phyloP scores from a whole-genome alignment of 192 early-diverging fungal species.

The Coemansia sp. region DNA sequence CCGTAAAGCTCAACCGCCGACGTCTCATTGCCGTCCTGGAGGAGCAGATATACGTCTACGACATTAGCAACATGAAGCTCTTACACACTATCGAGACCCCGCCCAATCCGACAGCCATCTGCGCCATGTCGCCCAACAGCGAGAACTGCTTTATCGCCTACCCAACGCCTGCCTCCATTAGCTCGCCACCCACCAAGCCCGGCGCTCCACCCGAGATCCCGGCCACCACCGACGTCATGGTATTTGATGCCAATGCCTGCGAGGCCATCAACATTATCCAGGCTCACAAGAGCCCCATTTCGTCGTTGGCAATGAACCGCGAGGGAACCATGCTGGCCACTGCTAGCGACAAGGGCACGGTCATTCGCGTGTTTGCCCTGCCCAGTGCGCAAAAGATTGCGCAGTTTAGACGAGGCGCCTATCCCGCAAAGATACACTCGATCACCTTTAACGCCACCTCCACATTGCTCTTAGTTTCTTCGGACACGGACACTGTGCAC shows the following conservation, averaged over 20 bases:
- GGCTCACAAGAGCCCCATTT: constrained; percentile 91
- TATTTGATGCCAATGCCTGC: constrained; percentile 85
- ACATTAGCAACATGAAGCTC: constrained; percentile 98
- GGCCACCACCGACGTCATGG: constrained; percentile 62
- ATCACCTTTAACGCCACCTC: constrained; percentile 73
- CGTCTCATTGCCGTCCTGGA: constrained; percentile 92
- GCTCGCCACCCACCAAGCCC: constrained; percentile 55
- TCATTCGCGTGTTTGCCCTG: constrained; percentile 92
- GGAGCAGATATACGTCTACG: constrained; percentile 94
- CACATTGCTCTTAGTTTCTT: constrained; percentile 59
- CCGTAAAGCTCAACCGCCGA: constrained; percentile 94
- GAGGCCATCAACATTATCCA: constrained; percentile 92
- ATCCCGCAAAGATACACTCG: constrained; percentile 87
- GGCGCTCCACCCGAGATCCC: constrained; percentile 46
- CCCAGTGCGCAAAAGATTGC: constrained; percentile 80
- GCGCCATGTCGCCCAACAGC: constrained; percentile 85
- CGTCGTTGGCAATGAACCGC: constrained; percentile 80
- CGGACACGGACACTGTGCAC: constrained; percentile 94
- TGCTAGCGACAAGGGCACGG: constrained; percentile 95
- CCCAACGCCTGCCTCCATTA: constrained; percentile 70
- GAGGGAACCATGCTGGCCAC: constrained; percentile 94
- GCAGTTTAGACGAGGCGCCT: constrained; percentile 94
- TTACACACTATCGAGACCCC: constrained; percentile 93
- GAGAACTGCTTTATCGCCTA: constrained; percentile 97
- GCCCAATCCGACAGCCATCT: constrained; percentile 85